Evolutionary conservation across 78 protist species (phyloP).

Genomic region (Dictyostelium firmibasis): DNA sequence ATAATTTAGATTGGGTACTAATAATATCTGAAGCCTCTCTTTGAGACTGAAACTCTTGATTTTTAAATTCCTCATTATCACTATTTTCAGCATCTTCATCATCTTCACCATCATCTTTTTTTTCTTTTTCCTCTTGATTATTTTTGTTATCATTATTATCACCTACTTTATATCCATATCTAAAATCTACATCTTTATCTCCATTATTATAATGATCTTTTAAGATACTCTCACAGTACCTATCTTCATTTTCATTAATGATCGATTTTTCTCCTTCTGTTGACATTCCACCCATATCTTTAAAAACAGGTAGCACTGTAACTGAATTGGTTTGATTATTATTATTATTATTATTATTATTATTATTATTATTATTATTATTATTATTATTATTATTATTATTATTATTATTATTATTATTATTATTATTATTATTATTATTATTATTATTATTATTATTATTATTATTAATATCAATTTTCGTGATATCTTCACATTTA

Average conservation of each 20-base stretch:
- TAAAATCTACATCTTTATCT: neutral
- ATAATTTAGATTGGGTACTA: slow-evolving; percentile 11
- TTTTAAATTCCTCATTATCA: neutral
- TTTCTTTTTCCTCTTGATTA: neutral
- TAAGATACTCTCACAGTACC: neutral
- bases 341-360: no score
- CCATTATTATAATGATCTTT: neutral
- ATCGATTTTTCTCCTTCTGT: neutral
- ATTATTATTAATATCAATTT: neutral
- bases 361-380: no score
- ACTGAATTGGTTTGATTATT: neutral
- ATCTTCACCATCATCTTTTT: neutral
- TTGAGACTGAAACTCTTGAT: slow-evolving; percentile 41
- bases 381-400: neutral
- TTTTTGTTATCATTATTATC: neutral
- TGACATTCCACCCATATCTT: neutral
- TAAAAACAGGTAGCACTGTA: neutral
- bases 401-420: neutral
- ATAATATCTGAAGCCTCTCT: slow-evolving; percentile 63
- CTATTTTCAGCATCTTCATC: slow-evolving; percentile 1
- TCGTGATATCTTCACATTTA: neutral
- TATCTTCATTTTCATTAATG: neutral
- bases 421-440: neutral
- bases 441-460: neutral
- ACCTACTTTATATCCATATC: neutral